Conservation (phyloP, 345 rosid species). For the Passiflora organensis region DNA sequence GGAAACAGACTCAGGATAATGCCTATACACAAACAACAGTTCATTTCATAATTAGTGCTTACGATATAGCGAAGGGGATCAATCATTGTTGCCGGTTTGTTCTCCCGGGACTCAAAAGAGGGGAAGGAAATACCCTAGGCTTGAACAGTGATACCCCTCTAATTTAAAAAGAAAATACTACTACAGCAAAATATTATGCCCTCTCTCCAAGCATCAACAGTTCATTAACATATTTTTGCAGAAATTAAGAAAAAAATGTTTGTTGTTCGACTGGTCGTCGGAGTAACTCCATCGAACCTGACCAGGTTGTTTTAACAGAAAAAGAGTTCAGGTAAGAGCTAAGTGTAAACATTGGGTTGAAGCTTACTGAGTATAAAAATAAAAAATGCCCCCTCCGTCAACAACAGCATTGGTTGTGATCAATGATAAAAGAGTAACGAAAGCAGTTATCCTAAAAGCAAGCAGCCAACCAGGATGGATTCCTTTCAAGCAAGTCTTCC, state of each 20-base stretch:
- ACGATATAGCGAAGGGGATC: too few species aligned
- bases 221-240: too few species aligned
- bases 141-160: too few species aligned
- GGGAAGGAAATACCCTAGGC: too few species aligned
- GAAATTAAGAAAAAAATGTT: neutral
- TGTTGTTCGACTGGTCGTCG: neutral
- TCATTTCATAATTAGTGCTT: too few species aligned
- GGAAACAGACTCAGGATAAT: too few species aligned
- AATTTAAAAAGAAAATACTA: neutral
- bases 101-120: too few species aligned
- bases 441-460: conserved; percentile 50
- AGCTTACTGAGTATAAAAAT: conserved; percentile 91
- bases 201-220: too few species aligned
- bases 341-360: conserved; percentile 2
- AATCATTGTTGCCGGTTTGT: too few species aligned
- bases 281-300: too few species aligned
- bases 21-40: too few species aligned
- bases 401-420: conserved; percentile 44
- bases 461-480: conserved; percentile 78
- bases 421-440: conserved; percentile 48
- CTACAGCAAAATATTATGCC: too few species aligned
- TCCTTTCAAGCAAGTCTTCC: conserved; percentile 61
- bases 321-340: conserved; percentile 6
- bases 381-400: conserved; percentile 70
- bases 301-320: neutral